Evolutionary conservation across 352 stramenopile species (phyloP).

Genomic region (Phytophthora pistaciae): DNA sequence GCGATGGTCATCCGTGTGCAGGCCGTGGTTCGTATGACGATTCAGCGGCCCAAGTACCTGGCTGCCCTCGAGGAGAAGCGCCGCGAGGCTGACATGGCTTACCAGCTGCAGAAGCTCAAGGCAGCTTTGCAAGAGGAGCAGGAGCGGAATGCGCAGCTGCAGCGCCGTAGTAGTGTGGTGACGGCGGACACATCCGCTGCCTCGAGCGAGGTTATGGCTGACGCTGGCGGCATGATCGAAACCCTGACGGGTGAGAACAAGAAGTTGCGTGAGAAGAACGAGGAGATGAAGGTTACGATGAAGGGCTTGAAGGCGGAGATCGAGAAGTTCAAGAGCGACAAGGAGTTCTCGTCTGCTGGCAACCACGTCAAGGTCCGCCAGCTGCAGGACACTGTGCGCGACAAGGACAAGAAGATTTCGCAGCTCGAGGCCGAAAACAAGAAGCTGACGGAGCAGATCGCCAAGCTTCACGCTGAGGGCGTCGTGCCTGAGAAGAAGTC

Average conservation of each 20-base stretch:
- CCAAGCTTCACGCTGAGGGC: slow-evolving; percentile 54
- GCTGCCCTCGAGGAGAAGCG: slow-evolving; percentile 82
- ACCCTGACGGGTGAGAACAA: slow-evolving; percentile 83
- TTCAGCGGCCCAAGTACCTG: slow-evolving; percentile 81
- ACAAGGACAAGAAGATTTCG: slow-evolving; percentile 81
- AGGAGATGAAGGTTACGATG: slow-evolving; percentile 73
- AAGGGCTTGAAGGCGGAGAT: slow-evolving; percentile 75
- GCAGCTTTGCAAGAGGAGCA: slow-evolving; percentile 84
- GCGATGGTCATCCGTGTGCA: slow-evolving; percentile 83
- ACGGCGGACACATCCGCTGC: slow-evolving; percentile 45
- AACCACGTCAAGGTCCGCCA: slow-evolving; percentile 83
- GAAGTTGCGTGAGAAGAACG: slow-evolving; percentile 82
- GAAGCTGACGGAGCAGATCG: slow-evolving; percentile 78
- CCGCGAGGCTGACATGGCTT: slow-evolving; percentile 87
- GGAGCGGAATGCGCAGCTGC: slow-evolving; percentile 72
- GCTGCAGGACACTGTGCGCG: slow-evolving; percentile 72
- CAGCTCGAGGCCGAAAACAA: slow-evolving; percentile 77
- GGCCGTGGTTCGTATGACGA: slow-evolving; percentile 83
- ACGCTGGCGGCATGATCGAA: slow-evolving; percentile 87
- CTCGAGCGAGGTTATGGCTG: slow-evolving; percentile 77
- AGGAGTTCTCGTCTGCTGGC: slow-evolving; percentile 76
- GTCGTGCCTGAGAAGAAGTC: slow-evolving; percentile 54
- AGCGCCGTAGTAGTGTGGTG: slow-evolving; percentile 61
- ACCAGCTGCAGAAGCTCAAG: slow-evolving; percentile 85
- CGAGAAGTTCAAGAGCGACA: slow-evolving; percentile 81